Conservation (phyloP, 2,329 filamentous ascomycete species). For the Sporothrix protearum region DNA sequence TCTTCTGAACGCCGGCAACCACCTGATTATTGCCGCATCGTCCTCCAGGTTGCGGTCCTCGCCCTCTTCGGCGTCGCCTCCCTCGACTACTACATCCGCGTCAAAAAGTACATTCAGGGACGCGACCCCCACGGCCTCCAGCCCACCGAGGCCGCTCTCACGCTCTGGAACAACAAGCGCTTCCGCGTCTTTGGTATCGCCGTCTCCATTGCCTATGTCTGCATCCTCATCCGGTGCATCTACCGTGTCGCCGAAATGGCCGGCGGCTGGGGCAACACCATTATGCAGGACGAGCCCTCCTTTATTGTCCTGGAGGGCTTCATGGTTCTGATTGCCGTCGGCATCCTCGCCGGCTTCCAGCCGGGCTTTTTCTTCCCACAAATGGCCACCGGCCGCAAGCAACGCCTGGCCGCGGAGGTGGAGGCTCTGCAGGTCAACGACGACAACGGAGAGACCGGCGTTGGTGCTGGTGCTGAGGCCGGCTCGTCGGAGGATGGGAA, state of each 20-base stretch:
- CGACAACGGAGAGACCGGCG: background rate
- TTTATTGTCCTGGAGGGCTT: constrained; percentile 58
- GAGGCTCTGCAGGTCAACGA: background rate
- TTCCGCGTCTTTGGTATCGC: constrained; percentile 46
- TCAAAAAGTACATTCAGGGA: constrained; percentile 39
- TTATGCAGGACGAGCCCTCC: constrained; percentile 60
- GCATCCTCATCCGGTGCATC: constrained; percentile 51
- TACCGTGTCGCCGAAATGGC: constrained; percentile 60
- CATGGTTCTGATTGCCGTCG: constrained; percentile 49
- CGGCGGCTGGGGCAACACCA: constrained; percentile 59
- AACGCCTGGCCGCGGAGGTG: constrained; percentile 16
- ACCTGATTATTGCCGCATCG: constrained; percentile 52
- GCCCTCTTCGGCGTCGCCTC: constrained; percentile 44
- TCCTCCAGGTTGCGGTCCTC: constrained; percentile 52
- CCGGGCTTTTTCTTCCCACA: constrained; percentile 55
- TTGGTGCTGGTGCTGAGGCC: background rate
- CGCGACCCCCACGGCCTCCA: background rate
- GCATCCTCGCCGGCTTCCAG: constrained; percentile 51
- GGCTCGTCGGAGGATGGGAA: background rate
- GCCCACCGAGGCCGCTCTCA: constrained; percentile 31
- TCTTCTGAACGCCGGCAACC: constrained; percentile 47
- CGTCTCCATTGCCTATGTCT: constrained; percentile 44
- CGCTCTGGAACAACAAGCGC: constrained; percentile 43
- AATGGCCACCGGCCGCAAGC: constrained; percentile 40
- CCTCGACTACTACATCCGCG: constrained; percentile 46